phyloP scores from a whole-genome alignment of 768 basidiomycete species.

The Chlorophyllum brunneum region DNA sequence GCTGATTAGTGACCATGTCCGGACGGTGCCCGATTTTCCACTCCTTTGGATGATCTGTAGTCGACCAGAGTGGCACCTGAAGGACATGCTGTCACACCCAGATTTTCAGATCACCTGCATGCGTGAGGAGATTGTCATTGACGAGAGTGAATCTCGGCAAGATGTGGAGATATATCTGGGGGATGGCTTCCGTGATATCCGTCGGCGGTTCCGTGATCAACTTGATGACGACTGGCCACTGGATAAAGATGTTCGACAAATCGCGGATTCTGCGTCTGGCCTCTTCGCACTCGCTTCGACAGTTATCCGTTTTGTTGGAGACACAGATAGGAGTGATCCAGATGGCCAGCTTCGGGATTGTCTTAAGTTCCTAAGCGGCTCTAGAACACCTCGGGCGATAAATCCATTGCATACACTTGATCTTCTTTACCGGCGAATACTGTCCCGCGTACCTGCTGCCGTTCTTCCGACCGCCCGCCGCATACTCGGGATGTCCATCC shows the following conservation, averaged over 20 bases:
- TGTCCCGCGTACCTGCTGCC: not conserved
- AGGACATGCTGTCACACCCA: not conserved
- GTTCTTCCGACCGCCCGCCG: not conserved
- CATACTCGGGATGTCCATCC: not conserved
- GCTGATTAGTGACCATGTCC: not conserved
- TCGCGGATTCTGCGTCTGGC: not conserved
- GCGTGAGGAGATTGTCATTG: not conserved
- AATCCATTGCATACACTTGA: not conserved
- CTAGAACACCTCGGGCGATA: not conserved
- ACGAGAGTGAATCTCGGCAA: not conserved
- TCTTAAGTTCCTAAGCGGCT: not conserved
- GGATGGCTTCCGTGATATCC: not conserved
- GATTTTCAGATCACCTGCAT: not conserved
- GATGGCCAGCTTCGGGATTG: not conserved
- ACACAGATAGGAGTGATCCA: not conserved
- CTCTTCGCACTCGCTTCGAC: not conserved
- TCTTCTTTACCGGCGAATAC: not conserved
- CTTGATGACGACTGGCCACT: not conserved
- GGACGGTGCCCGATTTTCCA: not conserved
- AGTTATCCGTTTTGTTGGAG: not conserved
- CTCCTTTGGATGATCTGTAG: slow-evolving; percentile 1
- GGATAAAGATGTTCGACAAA: not conserved
- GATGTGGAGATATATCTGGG: not conserved
- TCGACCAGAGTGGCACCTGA: not conserved
- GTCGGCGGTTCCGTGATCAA: not conserved